Percentiles rank a stretch among this genome's conserved stretches.
phyloP scores from a whole-genome alignment of 2,329 filamentous ascomycete genomes.

The Triangularia verruculosa region DNA sequence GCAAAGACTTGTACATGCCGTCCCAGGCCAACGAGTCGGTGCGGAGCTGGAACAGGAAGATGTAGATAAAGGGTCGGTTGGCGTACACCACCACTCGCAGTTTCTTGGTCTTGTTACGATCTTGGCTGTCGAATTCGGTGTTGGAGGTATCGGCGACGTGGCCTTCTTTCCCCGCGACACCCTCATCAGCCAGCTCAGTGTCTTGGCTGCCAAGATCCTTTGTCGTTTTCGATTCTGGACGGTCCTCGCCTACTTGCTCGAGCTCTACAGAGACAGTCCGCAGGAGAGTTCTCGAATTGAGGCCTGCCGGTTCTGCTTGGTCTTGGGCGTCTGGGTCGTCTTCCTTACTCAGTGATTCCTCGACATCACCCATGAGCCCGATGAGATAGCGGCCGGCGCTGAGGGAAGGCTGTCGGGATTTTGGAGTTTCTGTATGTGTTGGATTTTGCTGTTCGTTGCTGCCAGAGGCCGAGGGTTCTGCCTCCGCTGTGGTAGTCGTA shows the following conservation, averaged over 20 bases:
- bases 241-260: constrained; percentile 40
- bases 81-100: constrained; percentile 71
- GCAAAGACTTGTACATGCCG: constrained; percentile 57
- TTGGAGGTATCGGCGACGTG: constrained; percentile 26
- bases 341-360: constrained; percentile 41
- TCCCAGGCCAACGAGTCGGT: constrained; percentile 57
- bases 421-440: constrained; percentile 10
- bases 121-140: constrained; percentile 43
- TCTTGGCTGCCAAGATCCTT: constrained; percentile 45
- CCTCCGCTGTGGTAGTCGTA: background rate
- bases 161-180: constrained; percentile 12
- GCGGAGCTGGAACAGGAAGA: constrained; percentile 65
- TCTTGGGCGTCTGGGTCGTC: constrained; percentile 35
- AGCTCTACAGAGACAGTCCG: constrained; percentile 68
- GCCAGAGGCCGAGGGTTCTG: background rate
- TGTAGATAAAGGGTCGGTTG: constrained; percentile 72
- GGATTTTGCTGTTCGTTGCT: constrained; percentile 15
- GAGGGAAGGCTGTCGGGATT: constrained; percentile 22
- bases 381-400: constrained; percentile 57
- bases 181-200: constrained; percentile 27
- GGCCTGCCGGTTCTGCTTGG: constrained; percentile 32
- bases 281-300: constrained; percentile 57
- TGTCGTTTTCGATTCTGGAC: constrained; percentile 44
- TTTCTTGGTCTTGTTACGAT: constrained; percentile 53
- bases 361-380: constrained; percentile 62